Evolutionary conservation across 305 asterid genomes (phyloP).

Genomic region (Ruellia speciosa): DNA sequence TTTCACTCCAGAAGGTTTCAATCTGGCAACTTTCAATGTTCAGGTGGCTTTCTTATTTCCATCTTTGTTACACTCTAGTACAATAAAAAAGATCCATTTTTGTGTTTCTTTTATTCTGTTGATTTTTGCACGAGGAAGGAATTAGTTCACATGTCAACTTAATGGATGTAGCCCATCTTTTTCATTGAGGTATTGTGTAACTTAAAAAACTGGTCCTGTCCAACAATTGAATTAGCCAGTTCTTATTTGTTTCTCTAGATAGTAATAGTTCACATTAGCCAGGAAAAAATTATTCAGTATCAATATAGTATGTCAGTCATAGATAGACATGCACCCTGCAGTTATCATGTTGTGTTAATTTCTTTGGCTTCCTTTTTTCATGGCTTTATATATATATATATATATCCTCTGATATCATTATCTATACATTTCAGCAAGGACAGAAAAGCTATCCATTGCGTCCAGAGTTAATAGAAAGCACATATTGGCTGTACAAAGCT

Average conservation of each 20-base stretch:
- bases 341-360: conserved; percentile 1
- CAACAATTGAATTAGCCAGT: no score
- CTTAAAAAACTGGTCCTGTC: no score
- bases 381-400: background rate
- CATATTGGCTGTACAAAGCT: conserved; percentile 97
- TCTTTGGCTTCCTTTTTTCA: conserved; percentile 1
- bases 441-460: conserved; percentile 96
- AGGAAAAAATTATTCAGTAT: no score
- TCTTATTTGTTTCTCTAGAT: no score
- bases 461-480: conserved; percentile 93
- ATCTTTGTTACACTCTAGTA: conserved; percentile 4
- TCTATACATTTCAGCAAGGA: conserved; percentile 59
- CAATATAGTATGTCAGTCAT: no score
- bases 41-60: conserved; percentile 46
- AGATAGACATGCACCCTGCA: no score
- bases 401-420: conserved; percentile 5
- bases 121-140: no score
- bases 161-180: no score
- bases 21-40: conserved; percentile 76
- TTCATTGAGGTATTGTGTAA: no score
- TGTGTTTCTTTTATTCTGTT: background rate
- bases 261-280: no score
- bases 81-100: background rate
- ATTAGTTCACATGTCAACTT: no score
- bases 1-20: conserved; percentile 98